These are phyloP conservation scores for Mycena citricolor DNA, from an alignment of 1,284 basidiomycete genomes.

Conservation along the genomic window DNA sequence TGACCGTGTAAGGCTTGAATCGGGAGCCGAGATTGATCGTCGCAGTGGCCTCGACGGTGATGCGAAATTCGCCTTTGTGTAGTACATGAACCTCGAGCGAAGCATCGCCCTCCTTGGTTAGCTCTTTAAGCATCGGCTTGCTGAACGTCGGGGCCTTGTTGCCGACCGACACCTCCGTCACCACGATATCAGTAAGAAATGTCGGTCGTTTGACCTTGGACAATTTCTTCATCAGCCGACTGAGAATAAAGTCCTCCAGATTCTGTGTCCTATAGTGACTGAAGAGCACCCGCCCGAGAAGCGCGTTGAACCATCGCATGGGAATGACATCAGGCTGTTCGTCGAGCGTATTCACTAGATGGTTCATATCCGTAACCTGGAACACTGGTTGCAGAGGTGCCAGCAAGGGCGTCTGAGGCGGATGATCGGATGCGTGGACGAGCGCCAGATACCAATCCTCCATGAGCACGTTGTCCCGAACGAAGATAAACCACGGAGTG, in stretches of 20 bases:
- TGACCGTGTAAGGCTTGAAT: slow-evolving; percentile 89
- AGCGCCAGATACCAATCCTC: slow-evolving; percentile 96
- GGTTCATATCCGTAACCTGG: slow-evolving; percentile 77
- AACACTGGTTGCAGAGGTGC: slow-evolving; percentile 66
- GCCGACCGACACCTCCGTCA: slow-evolving; percentile 89
- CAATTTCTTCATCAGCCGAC: slow-evolving; percentile 90
- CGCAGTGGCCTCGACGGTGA: slow-evolving; percentile 87
- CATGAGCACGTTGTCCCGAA: slow-evolving; percentile 82
- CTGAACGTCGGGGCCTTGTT: slow-evolving; percentile 79
- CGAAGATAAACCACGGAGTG: slow-evolving; percentile 88
- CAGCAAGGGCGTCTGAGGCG: slow-evolving; percentile 56
- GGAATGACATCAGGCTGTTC: slow-evolving; percentile 93
- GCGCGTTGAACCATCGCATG: slow-evolving; percentile 95
- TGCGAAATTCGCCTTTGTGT: slow-evolving; percentile 84
- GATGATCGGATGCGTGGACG: slow-evolving; percentile 68
- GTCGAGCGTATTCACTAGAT: slow-evolving; percentile 83
- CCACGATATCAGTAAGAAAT: slow-evolving; percentile 83
- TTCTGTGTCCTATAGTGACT: slow-evolving; percentile 83
- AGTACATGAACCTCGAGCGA: slow-evolving; percentile 84
- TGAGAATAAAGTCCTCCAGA: slow-evolving; percentile 84
- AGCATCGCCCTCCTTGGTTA: slow-evolving; percentile 90
- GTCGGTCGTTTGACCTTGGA: slow-evolving; percentile 86
- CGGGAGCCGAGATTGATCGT: slow-evolving; percentile 79
- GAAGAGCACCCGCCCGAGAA: slow-evolving; percentile 91
- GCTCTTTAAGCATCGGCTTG: slow-evolving; percentile 96